Base-by-base conservation (phyloP, 306 rosid species). In the Rosa chinensis region DNA sequence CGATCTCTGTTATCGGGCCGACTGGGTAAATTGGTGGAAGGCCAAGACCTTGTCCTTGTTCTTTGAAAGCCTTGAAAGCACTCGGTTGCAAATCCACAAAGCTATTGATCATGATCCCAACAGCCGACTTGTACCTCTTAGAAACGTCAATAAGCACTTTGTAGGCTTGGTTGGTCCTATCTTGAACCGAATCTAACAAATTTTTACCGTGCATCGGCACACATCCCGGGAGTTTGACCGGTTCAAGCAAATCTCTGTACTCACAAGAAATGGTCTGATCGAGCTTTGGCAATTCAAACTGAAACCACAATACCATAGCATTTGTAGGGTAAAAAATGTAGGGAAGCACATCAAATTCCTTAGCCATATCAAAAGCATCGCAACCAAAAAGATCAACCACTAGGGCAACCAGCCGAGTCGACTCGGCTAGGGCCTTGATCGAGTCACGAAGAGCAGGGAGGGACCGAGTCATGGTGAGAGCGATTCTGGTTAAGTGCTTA, bases 391-490 rank as follows among this genome's bases (percentile, higher is more conserved):
- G 14, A 61, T 84, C 80, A 5, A 80, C 77, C 5, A 84, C 77
- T 0, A 80, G 13, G 10, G 84, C 77, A 5, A 61, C 81, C 6
- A 75, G 70, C 8, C 59, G 64, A 70, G 84, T 77, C 67, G 68
- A 71, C 67, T 80, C 84, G 23, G 69, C 77, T 0, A 75, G 74
- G 23, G 61, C 7, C 44, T 80, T 72, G 10, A 80, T 42, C 0
- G 84, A 45, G 49, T 77, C 79, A 1, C 73, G 69, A 1, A 84
- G 52, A 47, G 76, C 42, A 3, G 76, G 48, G 62, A 80, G 73
- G 10, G 87, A 84, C 1, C 79, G 82, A 25, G 68, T 58, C 67
- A 80, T 4, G 53, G 68, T 77, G 73, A 84, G 82, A 17, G 61
- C 35, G 25, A 80, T 80, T n/a, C 68, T 20, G 17, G 82, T 40